Conservation (phyloP, 805 yeast species). For the Cyberlindnera maritima region DNA sequence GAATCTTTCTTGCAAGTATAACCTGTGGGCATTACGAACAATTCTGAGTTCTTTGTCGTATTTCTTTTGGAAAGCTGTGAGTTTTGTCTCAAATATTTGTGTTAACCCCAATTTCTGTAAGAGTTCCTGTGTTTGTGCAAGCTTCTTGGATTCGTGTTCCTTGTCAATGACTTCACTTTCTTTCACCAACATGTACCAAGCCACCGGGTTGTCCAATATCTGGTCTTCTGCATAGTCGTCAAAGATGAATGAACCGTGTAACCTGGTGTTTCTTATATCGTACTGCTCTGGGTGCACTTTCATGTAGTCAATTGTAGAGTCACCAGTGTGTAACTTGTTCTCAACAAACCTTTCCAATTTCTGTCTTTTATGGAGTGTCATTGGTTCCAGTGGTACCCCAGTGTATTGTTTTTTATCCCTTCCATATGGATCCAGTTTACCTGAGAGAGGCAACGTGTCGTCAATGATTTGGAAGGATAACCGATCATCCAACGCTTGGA, state of each 20-base stretch:
- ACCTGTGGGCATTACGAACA: neutral
- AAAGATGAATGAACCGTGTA: conserved; percentile 4
- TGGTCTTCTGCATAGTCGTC: conserved; percentile 10
- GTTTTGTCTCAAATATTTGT: neutral
- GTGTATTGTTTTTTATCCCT: conserved; percentile 1
- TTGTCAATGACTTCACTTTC: conserved; percentile 12
- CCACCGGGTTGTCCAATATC: conserved; percentile 13
- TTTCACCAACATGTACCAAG: conserved; percentile 12
- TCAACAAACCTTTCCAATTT: neutral
- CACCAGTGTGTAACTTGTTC: neutral
- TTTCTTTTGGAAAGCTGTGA: neutral
- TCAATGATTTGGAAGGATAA: neutral
- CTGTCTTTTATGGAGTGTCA: too few relatives aligned
- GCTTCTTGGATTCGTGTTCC: neutral
- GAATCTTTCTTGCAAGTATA: neutral
- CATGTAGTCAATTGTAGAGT: neutral
- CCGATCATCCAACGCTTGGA: neutral
- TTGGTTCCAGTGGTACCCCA: neutral
- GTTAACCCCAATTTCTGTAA: neutral
- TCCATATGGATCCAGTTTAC: neutral
- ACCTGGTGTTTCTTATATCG: neutral
- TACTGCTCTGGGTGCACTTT: neutral
- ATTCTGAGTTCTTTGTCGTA: neutral
- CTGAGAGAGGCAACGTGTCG: neutral
- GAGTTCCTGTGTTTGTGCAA: too few relatives aligned